Conservation (phyloP, 257 asterid genomes). For the Phtheirospermum japonicum region DNA sequence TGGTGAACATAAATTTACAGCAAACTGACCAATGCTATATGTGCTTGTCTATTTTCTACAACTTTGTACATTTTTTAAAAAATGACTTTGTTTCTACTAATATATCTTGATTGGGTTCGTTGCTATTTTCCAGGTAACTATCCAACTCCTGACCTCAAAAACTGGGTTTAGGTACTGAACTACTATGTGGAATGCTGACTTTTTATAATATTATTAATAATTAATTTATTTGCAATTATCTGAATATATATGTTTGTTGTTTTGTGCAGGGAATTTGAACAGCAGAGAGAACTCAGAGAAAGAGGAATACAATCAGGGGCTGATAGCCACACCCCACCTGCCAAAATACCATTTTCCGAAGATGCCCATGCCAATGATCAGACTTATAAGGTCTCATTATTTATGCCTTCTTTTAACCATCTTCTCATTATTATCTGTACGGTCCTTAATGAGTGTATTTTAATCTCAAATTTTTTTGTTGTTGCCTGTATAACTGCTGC, state of each 20-base stretch:
- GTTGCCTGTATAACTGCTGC: too few species aligned
- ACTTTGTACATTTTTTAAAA: slow-evolving; percentile 1
- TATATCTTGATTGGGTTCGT: slow-evolving; percentile 27
- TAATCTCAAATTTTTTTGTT: not conserved
- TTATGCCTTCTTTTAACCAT: not conserved
- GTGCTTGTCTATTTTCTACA: not conserved
- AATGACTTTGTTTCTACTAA: slow-evolving; percentile 4
- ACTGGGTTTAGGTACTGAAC: slow-evolving; percentile 88
- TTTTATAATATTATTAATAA: slow-evolving; percentile 25
- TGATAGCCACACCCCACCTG: slow-evolving; percentile 31
- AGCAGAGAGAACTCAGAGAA: slow-evolving; percentile 96
- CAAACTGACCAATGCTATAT: not conserved
- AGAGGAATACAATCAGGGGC: slow-evolving; percentile 63
- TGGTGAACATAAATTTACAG: slow-evolving; percentile 10
- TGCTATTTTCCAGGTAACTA: slow-evolving; percentile 62
- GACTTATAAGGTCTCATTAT: slow-evolving; percentile 47
- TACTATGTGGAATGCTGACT: slow-evolving; percentile 25
- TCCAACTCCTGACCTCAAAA: slow-evolving; percentile 95
- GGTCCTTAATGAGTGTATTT: too few species aligned
- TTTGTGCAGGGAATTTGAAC: slow-evolving; percentile 91
- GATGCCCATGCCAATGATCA: slow-evolving; percentile 42
- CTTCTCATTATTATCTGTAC: not conserved
- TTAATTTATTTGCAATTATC: not conserved
- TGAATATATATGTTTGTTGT: slow-evolving; percentile 11
- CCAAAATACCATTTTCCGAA: slow-evolving; percentile 42